phyloP scores from a whole-genome alignment of 176 grass and related monocot species.

The Eragrostis nindensis region DNA sequence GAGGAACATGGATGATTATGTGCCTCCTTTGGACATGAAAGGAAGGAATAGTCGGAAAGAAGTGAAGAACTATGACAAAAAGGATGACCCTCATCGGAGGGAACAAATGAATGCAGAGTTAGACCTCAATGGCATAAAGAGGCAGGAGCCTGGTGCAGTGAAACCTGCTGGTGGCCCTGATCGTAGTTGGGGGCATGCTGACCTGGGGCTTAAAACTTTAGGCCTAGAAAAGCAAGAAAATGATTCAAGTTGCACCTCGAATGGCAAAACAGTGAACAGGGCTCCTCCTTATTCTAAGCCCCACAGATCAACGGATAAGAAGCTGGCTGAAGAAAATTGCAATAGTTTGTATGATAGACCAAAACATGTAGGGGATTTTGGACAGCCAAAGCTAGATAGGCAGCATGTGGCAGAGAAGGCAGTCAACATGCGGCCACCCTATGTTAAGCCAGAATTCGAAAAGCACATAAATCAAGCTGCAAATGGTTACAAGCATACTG shows the following conservation, averaged over 20 bases:
- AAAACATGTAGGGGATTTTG: constrained; percentile 33
- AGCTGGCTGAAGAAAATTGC: constrained; percentile 49
- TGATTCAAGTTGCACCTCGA: constrained; percentile 40
- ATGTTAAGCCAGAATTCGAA: constrained; percentile 62
- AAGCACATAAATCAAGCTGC: constrained; percentile 21
- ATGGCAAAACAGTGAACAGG: constrained; percentile 59
- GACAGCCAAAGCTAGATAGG: constrained; percentile 38
- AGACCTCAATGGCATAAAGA: constrained; percentile 57
- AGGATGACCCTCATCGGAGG: constrained; percentile 24
- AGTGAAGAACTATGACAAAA: constrained; percentile 44
- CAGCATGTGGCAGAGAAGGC: constrained; percentile 44
- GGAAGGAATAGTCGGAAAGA: constrained; percentile 45
- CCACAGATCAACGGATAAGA: constrained; percentile 31
- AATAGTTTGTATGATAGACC: constrained; percentile 20
- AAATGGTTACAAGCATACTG: constrained; percentile 29
- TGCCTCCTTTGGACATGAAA: constrained; percentile 41
- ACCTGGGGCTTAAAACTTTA: constrained; percentile 55
- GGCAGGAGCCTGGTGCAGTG: constrained; percentile 36
- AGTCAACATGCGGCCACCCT: constrained; percentile 66
- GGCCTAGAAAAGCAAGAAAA: constrained; percentile 46
- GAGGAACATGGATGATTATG: constrained; percentile 36
- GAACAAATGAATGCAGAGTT: constrained; percentile 32
- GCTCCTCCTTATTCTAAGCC: constrained; percentile 76
- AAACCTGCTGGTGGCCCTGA: constrained; percentile 53
- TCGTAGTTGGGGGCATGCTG: constrained; percentile 43